These are phyloP conservation scores for Gossypium aridum DNA, from an alignment of 441 rosid species.

Conservation along the genomic window DNA sequence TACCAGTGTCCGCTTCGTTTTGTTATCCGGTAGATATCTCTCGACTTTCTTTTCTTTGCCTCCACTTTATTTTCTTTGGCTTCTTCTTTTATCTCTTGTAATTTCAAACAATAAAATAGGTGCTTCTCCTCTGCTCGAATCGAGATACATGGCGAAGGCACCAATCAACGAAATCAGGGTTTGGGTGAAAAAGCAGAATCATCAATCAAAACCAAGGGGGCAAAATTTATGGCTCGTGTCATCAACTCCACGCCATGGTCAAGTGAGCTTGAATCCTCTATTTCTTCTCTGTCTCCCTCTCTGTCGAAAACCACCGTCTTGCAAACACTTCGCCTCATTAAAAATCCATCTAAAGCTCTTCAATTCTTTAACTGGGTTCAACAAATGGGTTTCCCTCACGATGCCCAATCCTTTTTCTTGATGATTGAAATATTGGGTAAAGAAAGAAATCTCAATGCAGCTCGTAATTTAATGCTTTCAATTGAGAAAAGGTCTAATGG, in stretches of 20 bases:
- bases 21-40: conserved; percentile 2
- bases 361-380: conserved; percentile 60
- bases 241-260: conserved; percentile 52
- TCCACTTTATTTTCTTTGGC: background rate
- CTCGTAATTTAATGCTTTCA: conserved; percentile 68
- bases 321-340: conserved; percentile 53
- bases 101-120: conserved; percentile 1
- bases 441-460: conserved; percentile 54
- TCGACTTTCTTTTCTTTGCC: background rate
- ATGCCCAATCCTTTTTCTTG: conserved; percentile 44
- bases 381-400: conserved; percentile 39
- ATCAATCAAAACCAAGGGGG: conserved; percentile 35
- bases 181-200: conserved; percentile 9
- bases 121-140: conserved; percentile 14
- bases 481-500: conserved; percentile 57
- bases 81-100: background rate
- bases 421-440: conserved; percentile 66
- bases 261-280: conserved; percentile 45
- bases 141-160: conserved; percentile 3
- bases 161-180: conserved; percentile 3
- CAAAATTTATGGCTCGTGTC: conserved; percentile 44
- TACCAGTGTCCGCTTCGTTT: background rate
- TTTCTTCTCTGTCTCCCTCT: conserved; percentile 36
- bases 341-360: conserved; percentile 40
- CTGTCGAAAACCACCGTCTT: conserved; percentile 47